Percentiles rank a stretch among this genome's conserved stretches.
Evolutionary conservation across 345 rosid genomes (phyloP).

Genomic region (Eucalyptus viminalis): DNA sequence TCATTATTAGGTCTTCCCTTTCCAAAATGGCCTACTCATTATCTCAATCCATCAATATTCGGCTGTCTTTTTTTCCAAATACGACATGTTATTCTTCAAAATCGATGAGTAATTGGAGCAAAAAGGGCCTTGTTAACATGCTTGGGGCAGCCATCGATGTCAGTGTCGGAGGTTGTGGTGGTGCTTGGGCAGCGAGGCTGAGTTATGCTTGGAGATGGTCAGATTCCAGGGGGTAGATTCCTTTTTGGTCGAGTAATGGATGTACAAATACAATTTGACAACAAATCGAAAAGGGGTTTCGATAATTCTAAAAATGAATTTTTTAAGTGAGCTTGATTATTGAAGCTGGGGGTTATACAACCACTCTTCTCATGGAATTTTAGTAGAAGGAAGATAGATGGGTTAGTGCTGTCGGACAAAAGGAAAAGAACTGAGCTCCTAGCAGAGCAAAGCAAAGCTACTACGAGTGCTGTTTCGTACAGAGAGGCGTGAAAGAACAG

Average conservation of each 20-base stretch:
- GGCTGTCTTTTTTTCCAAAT: not conserved
- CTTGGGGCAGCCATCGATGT: not conserved
- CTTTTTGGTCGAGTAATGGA: not conserved
- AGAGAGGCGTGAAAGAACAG: not conserved
- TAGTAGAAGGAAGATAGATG: not conserved
- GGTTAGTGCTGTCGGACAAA: not conserved
- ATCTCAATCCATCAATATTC: not conserved
- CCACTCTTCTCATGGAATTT: not conserved
- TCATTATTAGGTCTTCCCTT: constrained; percentile 11
- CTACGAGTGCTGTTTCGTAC: not conserved
- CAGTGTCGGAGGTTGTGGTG: not conserved
- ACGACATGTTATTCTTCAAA: not conserved
- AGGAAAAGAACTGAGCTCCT: not conserved
- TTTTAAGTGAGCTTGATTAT: not conserved
- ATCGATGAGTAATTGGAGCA: not conserved
- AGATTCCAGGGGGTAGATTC: not conserved
- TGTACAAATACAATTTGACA: not conserved
- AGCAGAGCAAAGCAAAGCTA: not conserved
- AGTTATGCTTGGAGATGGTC: not conserved
- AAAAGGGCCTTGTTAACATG: not conserved
- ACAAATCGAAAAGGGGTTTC: not conserved
- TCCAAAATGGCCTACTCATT: not conserved
- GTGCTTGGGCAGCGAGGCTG: not conserved
- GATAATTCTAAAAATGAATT: not conserved
- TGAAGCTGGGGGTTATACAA: not conserved